Base-by-base conservation (phyloP, 306 rosid species). In the Rosa rugosa region DNA sequence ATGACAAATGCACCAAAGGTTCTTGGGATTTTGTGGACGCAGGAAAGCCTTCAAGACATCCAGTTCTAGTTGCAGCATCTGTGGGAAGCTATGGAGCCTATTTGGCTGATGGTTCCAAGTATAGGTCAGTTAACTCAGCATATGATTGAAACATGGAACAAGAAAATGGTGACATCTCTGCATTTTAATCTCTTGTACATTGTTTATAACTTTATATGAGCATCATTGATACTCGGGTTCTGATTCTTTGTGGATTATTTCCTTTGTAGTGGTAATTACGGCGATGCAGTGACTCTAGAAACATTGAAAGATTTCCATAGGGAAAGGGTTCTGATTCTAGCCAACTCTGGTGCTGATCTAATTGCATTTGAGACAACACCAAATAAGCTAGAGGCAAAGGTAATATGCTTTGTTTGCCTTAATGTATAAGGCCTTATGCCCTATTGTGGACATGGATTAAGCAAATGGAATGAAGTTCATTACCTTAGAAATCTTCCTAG, bases 31-130 rank as follows among this genome's bases (percentile, higher is more conserved):
- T 82, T 12, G 2, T 62, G 6, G 84, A 81, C 23, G 75, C 69
- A 78, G 91, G 77, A 57, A 79, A 74, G 64, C 47, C 69, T 70
- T 62, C 80, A 12, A 83, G 69, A 10, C 89, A 87, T 14, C 93
- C 92, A 8, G 83, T 89, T 86, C 62, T 94, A 20, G 75, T 92
- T 72, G 97, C 97, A 17, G 98, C 97, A 73, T 94, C 98, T 8
- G 90, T 92, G 34, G 98, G 97, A 67, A 94, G 98, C 76, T 94
- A 92, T 64, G 98, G 94, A 0, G 97, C 98, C 23, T 90, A 88
- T 84, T 87, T 92, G 81, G 91, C 95, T n/a, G 93, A 90, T 62
- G 93, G 93, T 7, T 88, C 94, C 9, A 93, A 88, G 78, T 88
- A 92, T 16, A 80, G 73, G 90, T 85, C 9, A 66, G 85, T 77